A percentile compares a stretch with the other conserved stretches of the same genome.
phyloP scores from a whole-genome alignment of 257 asterid species.

The Eustoma russellianum region DNA sequence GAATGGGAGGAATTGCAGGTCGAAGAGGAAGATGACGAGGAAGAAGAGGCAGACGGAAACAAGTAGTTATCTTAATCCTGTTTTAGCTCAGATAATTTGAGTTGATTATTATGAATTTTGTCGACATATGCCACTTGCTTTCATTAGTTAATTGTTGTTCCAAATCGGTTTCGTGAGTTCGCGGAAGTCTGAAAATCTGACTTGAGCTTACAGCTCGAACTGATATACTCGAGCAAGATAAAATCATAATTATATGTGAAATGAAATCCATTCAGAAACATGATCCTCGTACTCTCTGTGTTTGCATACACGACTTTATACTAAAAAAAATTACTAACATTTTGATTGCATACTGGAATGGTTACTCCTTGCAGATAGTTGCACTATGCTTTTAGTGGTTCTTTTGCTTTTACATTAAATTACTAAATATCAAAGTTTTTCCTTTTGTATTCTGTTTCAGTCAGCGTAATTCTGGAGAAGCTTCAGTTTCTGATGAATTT shows the following conservation, averaged over 20 bases:
- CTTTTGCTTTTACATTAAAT: background rate
- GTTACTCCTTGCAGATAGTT: background rate
- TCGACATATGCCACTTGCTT: too few relatives aligned
- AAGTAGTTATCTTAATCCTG: background rate
- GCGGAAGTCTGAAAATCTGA: too few relatives aligned
- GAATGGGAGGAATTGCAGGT: constrained; percentile 68
- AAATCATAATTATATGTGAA: too few relatives aligned
- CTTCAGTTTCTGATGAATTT: constrained; percentile 57
- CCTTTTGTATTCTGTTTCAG: constrained; percentile 21
- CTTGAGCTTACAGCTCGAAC: too few relatives aligned
- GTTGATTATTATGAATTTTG: background rate
- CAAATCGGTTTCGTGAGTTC: too few relatives aligned
- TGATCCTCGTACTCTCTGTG: too few relatives aligned
- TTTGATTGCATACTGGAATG: background rate
- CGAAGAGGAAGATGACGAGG: constrained; percentile 47
- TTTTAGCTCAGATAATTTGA: constrained; percentile 1
- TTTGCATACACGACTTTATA: too few relatives aligned
- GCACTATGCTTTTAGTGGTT: background rate
- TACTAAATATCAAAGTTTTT: constrained; percentile 8
- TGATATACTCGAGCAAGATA: too few relatives aligned
- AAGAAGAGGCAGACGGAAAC: constrained; percentile 16
- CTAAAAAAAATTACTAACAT: too few relatives aligned
- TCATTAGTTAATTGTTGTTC: too few relatives aligned
- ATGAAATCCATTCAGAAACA: too few relatives aligned
- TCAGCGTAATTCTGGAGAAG: constrained; percentile 36